phyloP scores from a whole-genome alignment of 192 early-diverging fungal species.

The Coemansia sp. region DNA sequence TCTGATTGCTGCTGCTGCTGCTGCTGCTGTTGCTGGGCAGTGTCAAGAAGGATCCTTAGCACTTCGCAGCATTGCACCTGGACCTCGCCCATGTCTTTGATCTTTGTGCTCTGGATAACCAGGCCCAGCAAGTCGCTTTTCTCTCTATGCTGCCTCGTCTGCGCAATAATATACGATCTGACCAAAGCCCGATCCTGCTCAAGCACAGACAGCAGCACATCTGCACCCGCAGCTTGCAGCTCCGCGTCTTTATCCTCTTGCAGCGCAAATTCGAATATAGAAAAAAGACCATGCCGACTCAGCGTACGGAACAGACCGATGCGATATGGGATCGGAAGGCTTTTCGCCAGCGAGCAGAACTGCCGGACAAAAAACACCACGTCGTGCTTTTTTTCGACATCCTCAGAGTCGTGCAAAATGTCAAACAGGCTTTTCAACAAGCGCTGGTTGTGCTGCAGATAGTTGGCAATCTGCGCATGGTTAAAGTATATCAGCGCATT shows the following conservation, averaged over 20 bases:
- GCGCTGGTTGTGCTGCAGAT: constrained; percentile 65
- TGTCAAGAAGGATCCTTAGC: constrained; percentile 73
- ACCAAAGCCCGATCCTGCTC: constrained; percentile 80
- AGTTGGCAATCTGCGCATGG: constrained; percentile 77
- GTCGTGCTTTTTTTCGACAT: constrained; percentile 62
- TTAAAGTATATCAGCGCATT: constrained; percentile 77
- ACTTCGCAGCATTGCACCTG: constrained; percentile 72
- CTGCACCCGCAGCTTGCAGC: constrained; percentile 63
- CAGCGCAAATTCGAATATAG: constrained; percentile 69
- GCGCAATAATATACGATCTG: constrained; percentile 63
- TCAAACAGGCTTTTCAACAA: constrained; percentile 72
- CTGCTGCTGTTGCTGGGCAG: constrained; percentile 17
- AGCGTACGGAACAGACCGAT: constrained; percentile 66
- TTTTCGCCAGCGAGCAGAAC: constrained; percentile 71
- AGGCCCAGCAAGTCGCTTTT: constrained; percentile 60
- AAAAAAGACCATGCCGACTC: constrained; percentile 74
- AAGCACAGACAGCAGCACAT: constrained; percentile 68
- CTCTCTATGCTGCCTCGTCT: constrained; percentile 52
- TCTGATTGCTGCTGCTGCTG: background rate
- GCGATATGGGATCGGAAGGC: constrained; percentile 60
- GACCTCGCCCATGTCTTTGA: constrained; percentile 61
- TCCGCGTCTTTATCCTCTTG: constrained; percentile 48
- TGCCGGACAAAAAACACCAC: constrained; percentile 80
- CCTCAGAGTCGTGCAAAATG: constrained; percentile 56
- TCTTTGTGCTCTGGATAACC: constrained; percentile 63